phyloP scores from a whole-genome alignment of 768 basidiomycete genomes.

The Boletus insuetus region DNA sequence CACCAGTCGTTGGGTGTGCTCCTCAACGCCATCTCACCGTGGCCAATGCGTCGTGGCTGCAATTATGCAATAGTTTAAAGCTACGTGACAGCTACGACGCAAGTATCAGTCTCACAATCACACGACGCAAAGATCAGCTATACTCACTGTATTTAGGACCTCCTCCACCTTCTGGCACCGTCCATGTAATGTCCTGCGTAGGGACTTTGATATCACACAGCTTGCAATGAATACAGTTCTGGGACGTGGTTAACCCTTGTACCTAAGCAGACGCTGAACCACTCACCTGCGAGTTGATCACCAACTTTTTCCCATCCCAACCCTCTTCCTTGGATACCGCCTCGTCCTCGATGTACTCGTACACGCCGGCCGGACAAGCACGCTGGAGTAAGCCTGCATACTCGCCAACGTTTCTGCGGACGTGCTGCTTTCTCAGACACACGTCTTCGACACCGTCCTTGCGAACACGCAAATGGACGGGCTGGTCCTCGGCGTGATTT shows the following conservation, averaged over 20 bases:
- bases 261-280: not conserved
- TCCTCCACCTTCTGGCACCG: constrained; percentile 93
- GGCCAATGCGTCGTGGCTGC: too few species aligned
- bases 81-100: constrained; percentile 19
- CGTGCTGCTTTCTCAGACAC: constrained; percentile 57
- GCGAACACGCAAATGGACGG: constrained; percentile 78
- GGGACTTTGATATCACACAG: constrained; percentile 96
- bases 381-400: constrained; percentile 87
- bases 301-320: constrained; percentile 82
- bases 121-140: not conserved
- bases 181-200: constrained; percentile 96
- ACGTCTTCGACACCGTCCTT: constrained; percentile 39
- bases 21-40: too few species aligned
- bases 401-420: constrained; percentile 67
- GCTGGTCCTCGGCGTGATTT: constrained; percentile 97
- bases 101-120: not conserved
- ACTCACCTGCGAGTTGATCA: constrained; percentile 94
- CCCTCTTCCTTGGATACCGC: constrained; percentile 47
- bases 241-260: not conserved
- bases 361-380: constrained; percentile 94
- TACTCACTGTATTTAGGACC: constrained; percentile 89
- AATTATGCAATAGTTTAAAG: not conserved
- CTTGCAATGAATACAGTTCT: constrained; percentile 95
- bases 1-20: too few species aligned
- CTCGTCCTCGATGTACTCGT: constrained; percentile 88